A percentile compares a stretch with the other conserved stretches of the same genome.
Conservation (phyloP, 2,329 filamentous ascomycete species). For the Phaeosphaeria sp. region DNA sequence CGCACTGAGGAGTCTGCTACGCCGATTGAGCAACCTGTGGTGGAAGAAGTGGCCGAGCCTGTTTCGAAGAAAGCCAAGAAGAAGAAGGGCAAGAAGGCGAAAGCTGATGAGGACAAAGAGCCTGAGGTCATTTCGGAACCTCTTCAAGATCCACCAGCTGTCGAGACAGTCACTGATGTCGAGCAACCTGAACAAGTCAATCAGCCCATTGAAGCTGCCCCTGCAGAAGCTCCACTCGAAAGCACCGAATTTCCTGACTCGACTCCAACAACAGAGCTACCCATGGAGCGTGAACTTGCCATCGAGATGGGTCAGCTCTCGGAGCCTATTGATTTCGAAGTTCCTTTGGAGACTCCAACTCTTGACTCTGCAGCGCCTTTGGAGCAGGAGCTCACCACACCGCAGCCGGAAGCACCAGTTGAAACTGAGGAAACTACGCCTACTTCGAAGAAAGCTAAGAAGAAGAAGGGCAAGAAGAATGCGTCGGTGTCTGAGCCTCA, state of each 20-base stretch:
- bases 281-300: slow-evolving; percentile 63
- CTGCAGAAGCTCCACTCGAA: not conserved
- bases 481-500: slow-evolving; percentile 25
- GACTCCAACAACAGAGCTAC: slow-evolving; percentile 46
- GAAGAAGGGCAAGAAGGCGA: slow-evolving; percentile 27
- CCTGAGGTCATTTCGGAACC: not conserved
- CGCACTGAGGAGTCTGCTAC: slow-evolving; percentile 3
- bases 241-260: slow-evolving; percentile 1
- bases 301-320: slow-evolving; percentile 43
- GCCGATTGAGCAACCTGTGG: slow-evolving; percentile 1
- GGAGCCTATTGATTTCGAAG: slow-evolving; percentile 7
- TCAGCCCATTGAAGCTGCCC: not conserved
- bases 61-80: slow-evolving; percentile 23
- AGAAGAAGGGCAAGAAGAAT: slow-evolving; percentile 37
- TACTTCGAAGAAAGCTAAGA: slow-evolving; percentile 35
- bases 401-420: slow-evolving; percentile 1
- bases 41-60: slow-evolving; percentile 8
- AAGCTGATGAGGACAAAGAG: slow-evolving; percentile 9
- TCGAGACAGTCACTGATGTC: not conserved
- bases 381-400: not conserved
- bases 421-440: slow-evolving; percentile 4
- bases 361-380: not conserved
- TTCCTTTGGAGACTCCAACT: slow-evolving; percentile 1
- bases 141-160: not conserved
- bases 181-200: not conserved